These are phyloP conservation scores for Aciculosporium take DNA, from an alignment of 2,329 filamentous ascomycete species.

Conservation along the genomic window DNA sequence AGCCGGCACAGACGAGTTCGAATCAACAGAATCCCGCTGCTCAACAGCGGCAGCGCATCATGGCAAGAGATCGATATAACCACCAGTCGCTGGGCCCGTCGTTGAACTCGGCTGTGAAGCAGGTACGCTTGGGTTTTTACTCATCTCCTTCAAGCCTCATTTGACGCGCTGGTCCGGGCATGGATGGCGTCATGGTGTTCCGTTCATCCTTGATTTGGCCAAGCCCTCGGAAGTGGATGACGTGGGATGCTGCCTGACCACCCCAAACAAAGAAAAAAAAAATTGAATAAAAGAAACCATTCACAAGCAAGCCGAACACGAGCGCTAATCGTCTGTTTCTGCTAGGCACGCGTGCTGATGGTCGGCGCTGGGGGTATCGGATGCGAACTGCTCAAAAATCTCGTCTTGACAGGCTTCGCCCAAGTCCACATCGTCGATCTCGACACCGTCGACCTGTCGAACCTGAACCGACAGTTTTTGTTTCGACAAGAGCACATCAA, in stretches of 20 bases:
- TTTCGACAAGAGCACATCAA: constrained; percentile 97
- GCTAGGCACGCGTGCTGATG: constrained; percentile 72
- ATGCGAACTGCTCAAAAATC: constrained; percentile 93
- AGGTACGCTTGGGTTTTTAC: constrained; percentile 40
- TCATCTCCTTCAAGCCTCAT: constrained; percentile 3
- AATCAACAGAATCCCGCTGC: constrained; percentile 10
- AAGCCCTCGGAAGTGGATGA: neutral
- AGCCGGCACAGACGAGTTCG: constrained; percentile 4
- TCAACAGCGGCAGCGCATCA: constrained; percentile 14
- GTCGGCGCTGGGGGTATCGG: constrained; percentile 95
- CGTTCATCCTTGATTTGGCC: neutral
- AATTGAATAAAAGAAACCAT: no score
- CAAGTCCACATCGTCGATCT: constrained; percentile 92
- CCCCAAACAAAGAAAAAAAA: no score
- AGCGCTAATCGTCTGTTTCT: neutral
- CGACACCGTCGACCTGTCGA: constrained; percentile 95
- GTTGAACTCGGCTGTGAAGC: constrained; percentile 51
- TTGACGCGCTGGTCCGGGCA: neutral
- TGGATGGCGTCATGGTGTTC: neutral
- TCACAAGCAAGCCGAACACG: no score
- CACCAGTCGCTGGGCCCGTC: constrained; percentile 52
- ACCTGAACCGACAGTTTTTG: constrained; percentile 93
- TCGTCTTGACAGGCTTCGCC: constrained; percentile 81
- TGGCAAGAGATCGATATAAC: constrained; percentile 39
- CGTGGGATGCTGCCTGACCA: neutral